Evolutionary conservation across 768 basidiomycete genomes (phyloP), one percentile per base, ranked within the genome.

Genomic region (Cyclocybe aegerita): DNA sequence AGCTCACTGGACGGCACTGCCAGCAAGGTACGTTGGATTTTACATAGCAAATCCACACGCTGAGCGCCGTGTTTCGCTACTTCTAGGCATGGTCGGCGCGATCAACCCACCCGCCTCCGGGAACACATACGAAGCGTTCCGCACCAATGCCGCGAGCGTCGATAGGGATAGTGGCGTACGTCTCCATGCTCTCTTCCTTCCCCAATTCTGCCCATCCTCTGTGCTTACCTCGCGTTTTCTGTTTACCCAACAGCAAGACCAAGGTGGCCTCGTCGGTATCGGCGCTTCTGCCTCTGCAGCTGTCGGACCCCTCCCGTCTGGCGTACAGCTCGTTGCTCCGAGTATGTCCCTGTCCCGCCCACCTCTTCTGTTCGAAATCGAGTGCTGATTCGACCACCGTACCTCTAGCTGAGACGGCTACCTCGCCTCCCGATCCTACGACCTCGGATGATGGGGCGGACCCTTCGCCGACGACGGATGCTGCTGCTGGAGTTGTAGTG

Each of bases 71-170:
- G 6, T n/a, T 9, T 23, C 23, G 23, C 23, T 23, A 23, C 38
- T 12, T n/a, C 9, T 39, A 66, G 75, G 73, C 46, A 78, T 78
- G 76, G 73, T 76, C 39, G 74, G 80, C 37, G 74, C 76, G 9
- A 79, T 84, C 62, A 83, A 83, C 60, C 69, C 79, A 0, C 77
- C 78, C 2, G 44, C 66, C 4, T 59, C 64, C n/a, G 78, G 76
- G 2, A 68, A 70, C 62, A 77, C 74, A 12, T 73, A 78, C 50
- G 54, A 50, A 0, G 57, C 60, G 10, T 82, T 71, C 68, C 55
- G 61, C 48, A 47, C 42, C 4, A 60, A 60, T 9, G 79, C 79
- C 4, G 55, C 53, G 42, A 49, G 46, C 10, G 64, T 66, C 54
- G 52, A 50, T 3, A 66, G 62, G 7, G 46, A 15, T 5, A 60